Conservation (phyloP, 768 basidiomycete genomes). For the Lentinula guzmanii region DNA sequence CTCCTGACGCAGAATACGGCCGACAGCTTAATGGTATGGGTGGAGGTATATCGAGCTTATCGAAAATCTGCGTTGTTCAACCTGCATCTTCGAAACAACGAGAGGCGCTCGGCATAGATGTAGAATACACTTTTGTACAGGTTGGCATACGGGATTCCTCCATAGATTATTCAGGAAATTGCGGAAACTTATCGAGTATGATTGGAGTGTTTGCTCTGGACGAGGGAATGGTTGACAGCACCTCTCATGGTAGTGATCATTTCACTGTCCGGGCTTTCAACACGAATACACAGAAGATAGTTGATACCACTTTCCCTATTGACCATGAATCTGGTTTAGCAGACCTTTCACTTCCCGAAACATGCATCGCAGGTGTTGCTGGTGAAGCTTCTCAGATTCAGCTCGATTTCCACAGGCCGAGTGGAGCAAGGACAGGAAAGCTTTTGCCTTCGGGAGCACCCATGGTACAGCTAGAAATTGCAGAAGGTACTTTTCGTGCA, state of each 20-base stretch:
- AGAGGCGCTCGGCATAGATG: slow-evolving; percentile 40
- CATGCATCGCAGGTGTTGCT: slow-evolving; percentile 61
- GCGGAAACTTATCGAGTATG: slow-evolving; percentile 70
- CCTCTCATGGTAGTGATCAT: slow-evolving; percentile 3
- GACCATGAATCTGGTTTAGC: slow-evolving; percentile 25
- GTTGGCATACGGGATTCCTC: slow-evolving; percentile 51
- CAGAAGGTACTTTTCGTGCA: slow-evolving; percentile 16
- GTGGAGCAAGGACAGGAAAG: slow-evolving; percentile 65
- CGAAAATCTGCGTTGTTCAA: slow-evolving; percentile 67
- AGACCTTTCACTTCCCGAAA: slow-evolving; percentile 42
- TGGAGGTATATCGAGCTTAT: slow-evolving; percentile 68
- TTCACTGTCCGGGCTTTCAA: slow-evolving; percentile 59
- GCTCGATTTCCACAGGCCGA: slow-evolving; percentile 61
- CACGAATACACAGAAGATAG: slow-evolving; percentile 64
- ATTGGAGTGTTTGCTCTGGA: slow-evolving; percentile 71
- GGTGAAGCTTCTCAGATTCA: slow-evolving; percentile 59
- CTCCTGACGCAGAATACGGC: slow-evolving; percentile 61
- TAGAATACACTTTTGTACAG: slow-evolving; percentile 69
- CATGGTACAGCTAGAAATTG: slow-evolving; percentile 35
- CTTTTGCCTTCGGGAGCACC: slow-evolving; percentile 59
- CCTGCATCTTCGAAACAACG: slow-evolving; percentile 34
- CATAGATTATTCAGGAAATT: slow-evolving; percentile 70
- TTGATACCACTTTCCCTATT: slow-evolving; percentile 69
- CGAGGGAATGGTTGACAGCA: slow-evolving; percentile 36
- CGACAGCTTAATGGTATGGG: slow-evolving; percentile 81